A percentile compares a stretch with the other conserved stretches of the same genome.
Evolutionary conservation across 169 alveolate species (phyloP).

Genomic region (Amoebophrya sp.): DNA sequence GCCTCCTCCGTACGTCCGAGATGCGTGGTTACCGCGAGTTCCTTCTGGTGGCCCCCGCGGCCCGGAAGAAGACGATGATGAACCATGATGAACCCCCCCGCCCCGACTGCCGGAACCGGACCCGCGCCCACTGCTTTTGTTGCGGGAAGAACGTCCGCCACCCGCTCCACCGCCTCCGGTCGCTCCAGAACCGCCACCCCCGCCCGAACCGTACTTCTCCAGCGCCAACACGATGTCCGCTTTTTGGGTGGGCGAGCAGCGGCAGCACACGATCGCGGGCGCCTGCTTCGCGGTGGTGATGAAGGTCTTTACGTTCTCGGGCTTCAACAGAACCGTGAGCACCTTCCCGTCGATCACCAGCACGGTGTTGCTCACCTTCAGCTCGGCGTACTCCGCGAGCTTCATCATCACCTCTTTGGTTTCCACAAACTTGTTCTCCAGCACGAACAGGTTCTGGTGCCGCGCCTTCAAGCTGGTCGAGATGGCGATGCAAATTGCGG

Average conservation of each 20-base stretch:
- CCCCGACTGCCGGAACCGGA: too few species aligned
- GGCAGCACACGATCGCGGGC: conserved; percentile 76
- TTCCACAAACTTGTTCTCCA: neutral
- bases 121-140: too few species aligned
- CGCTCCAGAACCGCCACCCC: too few species aligned
- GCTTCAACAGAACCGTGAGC: conserved; percentile 37
- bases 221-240: conserved; percentile 81
- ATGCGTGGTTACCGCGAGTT: too few species aligned
- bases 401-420: conserved; percentile 23
- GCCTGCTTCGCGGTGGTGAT: conserved; percentile 36
- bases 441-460: conserved; percentile 31
- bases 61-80: too few species aligned
- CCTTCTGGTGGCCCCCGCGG: too few species aligned
- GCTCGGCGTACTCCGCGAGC: conserved; percentile 38
- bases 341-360: conserved; percentile 50
- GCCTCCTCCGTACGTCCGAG: too few species aligned
- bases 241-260: conserved; percentile 98
- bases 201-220: conserved; percentile 48
- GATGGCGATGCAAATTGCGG: conserved; percentile 96
- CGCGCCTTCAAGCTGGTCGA: conserved; percentile 85
- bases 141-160: too few species aligned
- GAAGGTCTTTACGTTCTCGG: conserved; percentile 28
- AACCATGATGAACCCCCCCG: too few species aligned
- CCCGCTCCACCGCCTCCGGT: too few species aligned
- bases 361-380: conserved; percentile 46